A percentile compares a stretch with the other conserved stretches of the same genome.
Conservation (phyloP, 208 protist species). For the Acanthamoeba lenticulata region DNA sequence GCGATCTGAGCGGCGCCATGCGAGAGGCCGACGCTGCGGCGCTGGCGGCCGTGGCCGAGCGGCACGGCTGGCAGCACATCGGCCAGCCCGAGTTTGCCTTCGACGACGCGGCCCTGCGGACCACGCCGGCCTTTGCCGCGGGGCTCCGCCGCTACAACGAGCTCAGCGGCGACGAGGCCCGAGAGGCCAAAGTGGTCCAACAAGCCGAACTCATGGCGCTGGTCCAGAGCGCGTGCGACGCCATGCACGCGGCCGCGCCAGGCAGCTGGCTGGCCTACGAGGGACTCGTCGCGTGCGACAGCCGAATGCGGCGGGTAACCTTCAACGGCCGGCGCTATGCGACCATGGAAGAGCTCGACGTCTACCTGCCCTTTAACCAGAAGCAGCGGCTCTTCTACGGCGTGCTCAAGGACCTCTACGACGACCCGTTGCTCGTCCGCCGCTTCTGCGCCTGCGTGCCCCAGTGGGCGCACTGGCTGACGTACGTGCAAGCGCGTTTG, state of each 20-base stretch:
- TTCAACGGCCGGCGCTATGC: not conserved
- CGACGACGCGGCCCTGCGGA: not conserved
- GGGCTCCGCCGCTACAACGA: not conserved
- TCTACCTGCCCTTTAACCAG: not conserved
- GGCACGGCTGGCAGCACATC: slow-evolving; percentile 4
- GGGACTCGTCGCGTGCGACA: not conserved
- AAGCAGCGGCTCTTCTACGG: slow-evolving; percentile 30
- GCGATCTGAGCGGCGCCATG: not conserved
- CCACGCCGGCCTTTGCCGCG: not conserved
- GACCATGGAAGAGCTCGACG: not conserved
- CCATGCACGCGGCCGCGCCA: not conserved
- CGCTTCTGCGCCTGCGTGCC: slow-evolving; percentile 16
- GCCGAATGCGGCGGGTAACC: not conserved
- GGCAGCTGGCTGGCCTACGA: slow-evolving; percentile 5
- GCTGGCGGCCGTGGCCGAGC: not conserved
- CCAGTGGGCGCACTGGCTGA: not conserved
- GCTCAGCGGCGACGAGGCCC: not conserved
- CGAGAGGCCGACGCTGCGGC: not conserved
- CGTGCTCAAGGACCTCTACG: slow-evolving; percentile 15
- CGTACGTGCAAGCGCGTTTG: not conserved
- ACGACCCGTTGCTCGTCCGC: not conserved
- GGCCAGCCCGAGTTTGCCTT: not conserved
- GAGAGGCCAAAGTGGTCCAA: not conserved
- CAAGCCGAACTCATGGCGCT: not conserved
- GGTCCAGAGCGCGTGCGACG: not conserved